Conservation (phyloP, 2,329 filamentous ascomycete species). For the Berkeleyomyces basicola region DNA sequence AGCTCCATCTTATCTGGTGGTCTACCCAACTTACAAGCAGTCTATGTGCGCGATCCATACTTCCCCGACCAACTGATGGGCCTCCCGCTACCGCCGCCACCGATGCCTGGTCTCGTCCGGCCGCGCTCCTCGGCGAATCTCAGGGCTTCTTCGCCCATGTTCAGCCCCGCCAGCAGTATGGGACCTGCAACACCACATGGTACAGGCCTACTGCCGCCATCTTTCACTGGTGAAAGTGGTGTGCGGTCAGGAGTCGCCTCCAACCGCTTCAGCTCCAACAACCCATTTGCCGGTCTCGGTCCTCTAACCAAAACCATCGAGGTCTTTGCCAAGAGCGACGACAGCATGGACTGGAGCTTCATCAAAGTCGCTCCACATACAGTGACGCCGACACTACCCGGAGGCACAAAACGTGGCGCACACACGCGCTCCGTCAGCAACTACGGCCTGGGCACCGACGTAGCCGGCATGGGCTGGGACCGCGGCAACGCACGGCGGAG, state of each 20-base stretch:
- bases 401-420: not conserved
- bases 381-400: conserved; percentile 14
- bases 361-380: conserved; percentile 28
- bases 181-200: conserved; percentile 17
- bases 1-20: conserved; percentile 62
- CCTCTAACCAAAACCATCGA: conserved; percentile 38
- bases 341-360: conserved; percentile 43
- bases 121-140: conserved; percentile 21
- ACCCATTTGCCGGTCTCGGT: conserved; percentile 32
- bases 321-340: conserved; percentile 42
- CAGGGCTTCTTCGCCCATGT: conserved; percentile 12
- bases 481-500: conserved; percentile 35
- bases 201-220: conserved; percentile 9
- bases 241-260: conserved; percentile 13
- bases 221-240: conserved; percentile 15
- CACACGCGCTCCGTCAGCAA: conserved; percentile 33
- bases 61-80: conserved; percentile 66
- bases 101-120: conserved; percentile 27
- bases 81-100: conserved; percentile 52
- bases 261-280: conserved; percentile 41
- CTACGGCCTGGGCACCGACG: conserved; percentile 39
- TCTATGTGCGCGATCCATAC: conserved; percentile 73
- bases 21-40: conserved; percentile 53
- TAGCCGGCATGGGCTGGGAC: conserved; percentile 33
- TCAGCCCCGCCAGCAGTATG: conserved; percentile 6